phyloP scores from a whole-genome alignment of 225 moss, liverwort and hornwort species.

The Pleurozium schreberi region DNA sequence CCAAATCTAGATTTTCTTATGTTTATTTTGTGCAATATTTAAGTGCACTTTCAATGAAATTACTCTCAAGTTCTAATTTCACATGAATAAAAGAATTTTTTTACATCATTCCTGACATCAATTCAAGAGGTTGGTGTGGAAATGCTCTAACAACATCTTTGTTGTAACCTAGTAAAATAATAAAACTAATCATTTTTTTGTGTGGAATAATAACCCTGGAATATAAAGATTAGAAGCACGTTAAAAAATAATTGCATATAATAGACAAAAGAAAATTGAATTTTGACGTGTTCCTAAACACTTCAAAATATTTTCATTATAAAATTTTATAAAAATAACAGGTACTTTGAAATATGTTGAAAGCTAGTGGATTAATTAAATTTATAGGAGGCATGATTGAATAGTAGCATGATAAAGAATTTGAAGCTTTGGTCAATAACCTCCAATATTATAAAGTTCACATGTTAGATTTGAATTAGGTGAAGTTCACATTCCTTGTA shows the following conservation, averaged over 20 bases:
- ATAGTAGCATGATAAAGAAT: neutral
- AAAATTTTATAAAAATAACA: too few species aligned
- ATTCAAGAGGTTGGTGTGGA: rapidly evolving
- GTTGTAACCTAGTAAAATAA: neutral
- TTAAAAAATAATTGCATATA: neutral
- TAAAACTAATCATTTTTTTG: neutral
- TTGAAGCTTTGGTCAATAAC: neutral
- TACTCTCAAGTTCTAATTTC: neutral
- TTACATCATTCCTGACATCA: too few species aligned
- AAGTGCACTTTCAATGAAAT: neutral
- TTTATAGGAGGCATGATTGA: neutral
- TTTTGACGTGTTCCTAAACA: neutral
- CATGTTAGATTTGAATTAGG: neutral
- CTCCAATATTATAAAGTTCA: neutral
- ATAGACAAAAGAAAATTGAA: neutral
- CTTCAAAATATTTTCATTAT: neutral
- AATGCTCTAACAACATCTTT: neutral
- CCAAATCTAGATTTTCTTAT: neutral
- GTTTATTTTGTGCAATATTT: neutral
- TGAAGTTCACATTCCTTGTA: too few species aligned
- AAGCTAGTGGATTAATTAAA: neutral
- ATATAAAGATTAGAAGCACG: neutral
- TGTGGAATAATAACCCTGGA: neutral
- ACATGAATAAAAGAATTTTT: neutral
- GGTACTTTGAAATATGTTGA: neutral